Percentiles rank a stretch among this genome's conserved stretches.
Evolutionary conservation across 306 rosid genomes (phyloP).

Genomic region (Erythrophleum fordii): DNA sequence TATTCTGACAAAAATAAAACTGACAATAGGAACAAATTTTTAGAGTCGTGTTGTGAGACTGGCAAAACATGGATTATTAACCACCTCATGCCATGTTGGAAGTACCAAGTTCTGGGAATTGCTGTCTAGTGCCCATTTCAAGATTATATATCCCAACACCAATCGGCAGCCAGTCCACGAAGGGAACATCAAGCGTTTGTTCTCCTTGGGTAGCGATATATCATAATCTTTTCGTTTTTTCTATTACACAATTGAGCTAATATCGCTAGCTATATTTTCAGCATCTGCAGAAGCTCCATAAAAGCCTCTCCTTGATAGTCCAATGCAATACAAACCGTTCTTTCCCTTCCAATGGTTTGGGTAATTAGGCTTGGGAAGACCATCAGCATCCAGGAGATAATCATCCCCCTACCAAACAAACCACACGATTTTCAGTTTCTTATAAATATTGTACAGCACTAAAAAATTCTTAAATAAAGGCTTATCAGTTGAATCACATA

Average conservation of each 20-base stretch:
- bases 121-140: background rate
- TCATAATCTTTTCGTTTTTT: background rate
- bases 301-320: slow-evolving; percentile 65
- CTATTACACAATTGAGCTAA: slow-evolving; percentile 38
- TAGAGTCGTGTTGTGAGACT: background rate
- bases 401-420: slow-evolving; percentile 57
- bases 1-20: background rate
- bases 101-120: background rate
- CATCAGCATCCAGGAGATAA: slow-evolving; percentile 62
- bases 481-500: slow-evolving; percentile 10
- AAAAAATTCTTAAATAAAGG: background rate
- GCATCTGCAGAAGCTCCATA: slow-evolving; percentile 65
- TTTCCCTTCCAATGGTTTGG: slow-evolving; percentile 78
- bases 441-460: too few relatives aligned
- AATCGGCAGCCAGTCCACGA: background rate
- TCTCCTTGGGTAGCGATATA: too few relatives aligned
- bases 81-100: background rate
- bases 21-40: background rate
- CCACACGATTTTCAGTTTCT: background rate
- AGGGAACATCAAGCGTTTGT: too few relatives aligned
- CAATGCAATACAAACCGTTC: slow-evolving; percentile 69
- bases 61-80: background rate
- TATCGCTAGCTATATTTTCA: slow-evolving; percentile 59
- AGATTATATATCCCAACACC: background rate
- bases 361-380: slow-evolving; percentile 54